Percentiles rank a stretch among this genome's conserved stretches.
These are phyloP conservation scores for Metschnikowia picachoensis DNA, from an alignment of 805 yeast species.

Conservation along the genomic window DNA sequence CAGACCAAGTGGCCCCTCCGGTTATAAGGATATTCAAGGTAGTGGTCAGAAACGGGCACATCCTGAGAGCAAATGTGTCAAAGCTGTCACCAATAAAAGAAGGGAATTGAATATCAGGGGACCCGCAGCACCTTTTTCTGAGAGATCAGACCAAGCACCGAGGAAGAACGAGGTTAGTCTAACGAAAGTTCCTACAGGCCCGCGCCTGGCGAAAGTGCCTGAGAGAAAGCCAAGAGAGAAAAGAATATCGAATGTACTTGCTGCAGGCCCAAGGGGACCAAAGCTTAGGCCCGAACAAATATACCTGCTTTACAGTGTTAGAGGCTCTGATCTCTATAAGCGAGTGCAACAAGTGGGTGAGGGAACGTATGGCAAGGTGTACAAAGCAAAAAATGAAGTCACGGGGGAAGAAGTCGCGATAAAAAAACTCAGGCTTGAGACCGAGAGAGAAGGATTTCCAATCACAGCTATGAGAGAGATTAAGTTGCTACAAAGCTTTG, in stretches of 20 bases:
- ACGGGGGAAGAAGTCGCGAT: conserved; percentile 80
- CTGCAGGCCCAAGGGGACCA: conserved; percentile 1
- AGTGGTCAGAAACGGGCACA: conserved; percentile 3
- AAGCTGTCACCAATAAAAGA: conserved; percentile 5
- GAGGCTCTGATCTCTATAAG: conserved; percentile 48
- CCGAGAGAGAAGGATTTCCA: conserved; percentile 93
- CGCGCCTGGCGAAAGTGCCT: conserved; percentile 1
- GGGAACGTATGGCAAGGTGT: conserved; percentile 96
- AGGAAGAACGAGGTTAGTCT: conserved; percentile 1
- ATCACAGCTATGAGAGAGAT: conserved; percentile 93
- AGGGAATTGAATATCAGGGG: conserved; percentile 8
- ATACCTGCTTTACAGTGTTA: conserved; percentile 27
- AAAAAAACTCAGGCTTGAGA: conserved; percentile 77
- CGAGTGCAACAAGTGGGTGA: conserved; percentile 93
- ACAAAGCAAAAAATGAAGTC: conserved; percentile 70
- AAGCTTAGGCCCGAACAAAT: conserved; percentile 29
- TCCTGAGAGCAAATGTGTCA: conserved; percentile 5
- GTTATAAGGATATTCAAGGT: conserved; percentile 4
- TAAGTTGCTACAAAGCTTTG: conserved; percentile 73
- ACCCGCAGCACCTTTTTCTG: background rate
- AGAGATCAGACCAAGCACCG: background rate
- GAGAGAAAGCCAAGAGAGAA: conserved; percentile 2
- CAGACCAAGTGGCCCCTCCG: conserved; percentile 16
- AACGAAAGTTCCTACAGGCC: conserved; percentile 2
- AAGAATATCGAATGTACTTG: background rate